Evolutionary conservation across 805 yeast species (phyloP).

Genomic region (Nakazawaea pomicola): DNA sequence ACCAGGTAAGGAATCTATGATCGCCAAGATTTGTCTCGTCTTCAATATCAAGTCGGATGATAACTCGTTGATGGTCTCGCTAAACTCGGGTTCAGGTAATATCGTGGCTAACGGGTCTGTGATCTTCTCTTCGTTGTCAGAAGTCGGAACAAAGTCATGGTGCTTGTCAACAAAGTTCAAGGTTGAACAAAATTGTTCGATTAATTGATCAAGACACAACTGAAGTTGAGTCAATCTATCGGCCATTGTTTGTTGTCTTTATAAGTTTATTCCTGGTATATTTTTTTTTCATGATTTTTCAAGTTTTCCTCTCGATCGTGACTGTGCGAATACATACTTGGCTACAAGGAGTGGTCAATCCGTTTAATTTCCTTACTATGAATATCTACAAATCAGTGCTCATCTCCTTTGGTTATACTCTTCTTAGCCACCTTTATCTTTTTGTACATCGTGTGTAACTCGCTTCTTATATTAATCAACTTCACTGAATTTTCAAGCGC

Average conservation of each 20-base stretch:
- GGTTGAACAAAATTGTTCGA: constrained; percentile 77
- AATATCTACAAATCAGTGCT: neutral
- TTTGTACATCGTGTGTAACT: constrained; percentile 2
- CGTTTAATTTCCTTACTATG: no score
- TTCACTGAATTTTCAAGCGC: constrained; percentile 17
- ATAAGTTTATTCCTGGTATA: neutral
- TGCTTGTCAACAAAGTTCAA: constrained; percentile 74
- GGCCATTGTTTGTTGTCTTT: constrained; percentile 41
- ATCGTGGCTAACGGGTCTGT: constrained; percentile 58
- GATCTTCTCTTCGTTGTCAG: constrained; percentile 48
- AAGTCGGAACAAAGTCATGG: constrained; percentile 52
- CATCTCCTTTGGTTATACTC: neutral
- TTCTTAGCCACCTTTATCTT: constrained; percentile 7
- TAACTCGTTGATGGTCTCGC: constrained; percentile 62
- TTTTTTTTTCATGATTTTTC: neutral
- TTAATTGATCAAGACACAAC: constrained; percentile 75
- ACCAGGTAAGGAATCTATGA: constrained; percentile 89
- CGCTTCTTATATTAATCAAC: constrained; percentile 4
- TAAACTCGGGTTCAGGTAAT: constrained; percentile 31
- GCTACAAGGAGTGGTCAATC: no score
- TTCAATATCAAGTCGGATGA: constrained; percentile 82
- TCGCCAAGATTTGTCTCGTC: constrained; percentile 77
- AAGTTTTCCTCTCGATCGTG: neutral
- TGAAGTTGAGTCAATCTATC: constrained; percentile 90
- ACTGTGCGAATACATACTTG: neutral